These are phyloP conservation scores for Epichloe sylvatica DNA, from an alignment of 2,329 filamentous ascomycete genomes.

Conservation along the genomic window DNA sequence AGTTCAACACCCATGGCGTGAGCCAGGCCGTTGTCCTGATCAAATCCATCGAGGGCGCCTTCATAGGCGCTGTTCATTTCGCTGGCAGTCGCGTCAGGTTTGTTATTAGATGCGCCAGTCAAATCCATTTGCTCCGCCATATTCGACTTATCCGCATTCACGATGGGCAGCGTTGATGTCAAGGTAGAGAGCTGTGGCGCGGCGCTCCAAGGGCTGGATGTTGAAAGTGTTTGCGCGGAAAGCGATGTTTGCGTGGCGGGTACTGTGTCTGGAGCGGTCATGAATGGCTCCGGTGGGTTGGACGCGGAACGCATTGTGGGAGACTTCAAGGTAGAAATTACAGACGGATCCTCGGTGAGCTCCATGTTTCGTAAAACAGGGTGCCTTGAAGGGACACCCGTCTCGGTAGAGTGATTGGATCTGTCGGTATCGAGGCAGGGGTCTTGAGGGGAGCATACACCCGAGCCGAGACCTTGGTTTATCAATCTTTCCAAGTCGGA, in stretches of 20 bases:
- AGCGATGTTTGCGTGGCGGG: not conserved
- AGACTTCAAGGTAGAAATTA: conserved; percentile 6
- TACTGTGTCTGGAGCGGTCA: not conserved
- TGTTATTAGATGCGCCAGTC: conserved; percentile 7
- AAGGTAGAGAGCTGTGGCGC: not conserved
- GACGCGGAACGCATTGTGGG: not conserved
- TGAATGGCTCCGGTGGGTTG: not conserved
- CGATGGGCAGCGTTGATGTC: not conserved
- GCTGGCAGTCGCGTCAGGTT: conserved; percentile 20
- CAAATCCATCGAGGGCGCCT: conserved; percentile 32
- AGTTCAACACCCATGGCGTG: conserved; percentile 28
- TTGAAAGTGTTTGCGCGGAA: not conserved
- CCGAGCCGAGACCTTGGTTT: conserved; percentile 25
- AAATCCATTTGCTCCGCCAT: conserved; percentile 9
- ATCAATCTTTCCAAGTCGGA: conserved; percentile 39
- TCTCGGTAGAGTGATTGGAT: not conserved
- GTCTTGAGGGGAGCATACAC: conserved; percentile 8
- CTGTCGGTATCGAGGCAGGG: conserved; percentile 2
- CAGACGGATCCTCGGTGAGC: conserved; percentile 16
- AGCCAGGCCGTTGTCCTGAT: conserved; percentile 30
- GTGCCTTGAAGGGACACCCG: conserved; percentile 6
- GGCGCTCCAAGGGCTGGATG: not conserved
- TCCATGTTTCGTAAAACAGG: conserved; percentile 12
- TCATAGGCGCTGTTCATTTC: conserved; percentile 39
- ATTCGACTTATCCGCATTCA: not conserved